Evolutionary conservation across 768 basidiomycete genomes (phyloP).

Genomic region (Hygrocybe punicea): DNA sequence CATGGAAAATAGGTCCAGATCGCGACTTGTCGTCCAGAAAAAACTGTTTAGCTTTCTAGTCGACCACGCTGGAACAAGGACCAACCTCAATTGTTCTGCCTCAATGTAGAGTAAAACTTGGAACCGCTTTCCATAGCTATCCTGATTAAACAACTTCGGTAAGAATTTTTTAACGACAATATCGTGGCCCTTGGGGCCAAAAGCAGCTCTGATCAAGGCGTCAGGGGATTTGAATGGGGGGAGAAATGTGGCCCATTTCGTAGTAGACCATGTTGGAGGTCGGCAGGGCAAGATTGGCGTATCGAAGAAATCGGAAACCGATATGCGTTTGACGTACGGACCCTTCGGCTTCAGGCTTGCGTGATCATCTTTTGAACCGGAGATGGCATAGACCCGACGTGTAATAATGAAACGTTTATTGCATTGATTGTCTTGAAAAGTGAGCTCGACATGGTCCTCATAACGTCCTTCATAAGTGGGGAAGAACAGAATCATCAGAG

Average conservation of each 20-base stretch:
- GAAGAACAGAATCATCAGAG: slow-evolving; percentile 35
- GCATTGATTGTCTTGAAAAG: slow-evolving; percentile 38
- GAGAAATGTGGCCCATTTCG: slow-evolving; percentile 35
- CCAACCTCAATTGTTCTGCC: slow-evolving; percentile 47
- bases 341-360: slow-evolving; percentile 44
- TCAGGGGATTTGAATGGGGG: slow-evolving; percentile 32
- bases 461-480: slow-evolving; percentile 42
- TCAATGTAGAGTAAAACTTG: slow-evolving; percentile 48
- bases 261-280: slow-evolving; percentile 40
- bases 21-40: slow-evolving; percentile 34
- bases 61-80: not conserved
- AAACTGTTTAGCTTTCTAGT: slow-evolving; percentile 3
- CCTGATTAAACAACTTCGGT: slow-evolving; percentile 34
- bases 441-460: slow-evolving; percentile 47
- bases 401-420: slow-evolving; percentile 45
- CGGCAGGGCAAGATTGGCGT: slow-evolving; percentile 35
- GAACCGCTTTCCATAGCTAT: slow-evolving; percentile 45
- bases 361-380: slow-evolving; percentile 50
- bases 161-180: slow-evolving; percentile 34
- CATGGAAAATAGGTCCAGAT: slow-evolving; percentile 39
- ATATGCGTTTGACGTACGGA: slow-evolving; percentile 38
- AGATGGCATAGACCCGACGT: slow-evolving; percentile 43
- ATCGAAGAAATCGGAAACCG: slow-evolving; percentile 23
- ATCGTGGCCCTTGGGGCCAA: slow-evolving; percentile 14
- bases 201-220: slow-evolving; percentile 32